phyloP scores from a whole-genome alignment of 2,329 filamentous ascomycete genomes.

The Colletotrichum sp. region DNA sequence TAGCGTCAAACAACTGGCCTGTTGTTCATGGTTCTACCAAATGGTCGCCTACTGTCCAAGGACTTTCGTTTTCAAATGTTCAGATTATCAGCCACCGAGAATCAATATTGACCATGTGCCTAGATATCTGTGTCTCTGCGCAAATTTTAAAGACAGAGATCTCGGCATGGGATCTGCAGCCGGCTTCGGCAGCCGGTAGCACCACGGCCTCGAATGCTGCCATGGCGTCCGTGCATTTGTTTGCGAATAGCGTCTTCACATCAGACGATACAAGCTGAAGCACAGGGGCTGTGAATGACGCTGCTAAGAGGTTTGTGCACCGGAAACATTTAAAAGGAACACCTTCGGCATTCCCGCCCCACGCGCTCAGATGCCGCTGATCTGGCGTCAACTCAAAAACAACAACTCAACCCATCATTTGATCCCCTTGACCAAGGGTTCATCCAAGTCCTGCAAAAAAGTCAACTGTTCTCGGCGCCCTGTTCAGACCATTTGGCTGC shows the following conservation, averaged over 20 bases:
- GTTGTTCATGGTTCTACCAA: not conserved
- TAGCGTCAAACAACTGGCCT: not conserved
- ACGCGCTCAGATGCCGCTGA: not conserved
- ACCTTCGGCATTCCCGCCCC: not conserved
- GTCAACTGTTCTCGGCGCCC: not conserved
- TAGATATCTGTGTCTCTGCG: not conserved
- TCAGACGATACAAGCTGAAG: not conserved
- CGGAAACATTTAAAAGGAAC: not conserved
- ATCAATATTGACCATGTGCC: not conserved
- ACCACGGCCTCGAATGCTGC: not conserved
- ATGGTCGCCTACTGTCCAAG: not conserved
- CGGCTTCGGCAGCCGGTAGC: not conserved
- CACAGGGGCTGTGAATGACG: not conserved
- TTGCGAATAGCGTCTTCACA: not conserved
- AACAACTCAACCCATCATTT: not conserved
- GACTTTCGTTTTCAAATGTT: rapidly evolving
- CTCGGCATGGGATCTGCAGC: not conserved
- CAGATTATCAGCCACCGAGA: rapidly evolving
- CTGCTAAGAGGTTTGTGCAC: not conserved
- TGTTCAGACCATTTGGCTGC: not conserved
- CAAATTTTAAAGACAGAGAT: not conserved
- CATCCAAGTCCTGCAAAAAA: not conserved
- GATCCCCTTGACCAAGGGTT: not conserved
- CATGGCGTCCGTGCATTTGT: not conserved
- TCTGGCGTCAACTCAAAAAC: not conserved